Conservation (phyloP, 805 yeast genomes). For the Ogataea polymorpha region DNA sequence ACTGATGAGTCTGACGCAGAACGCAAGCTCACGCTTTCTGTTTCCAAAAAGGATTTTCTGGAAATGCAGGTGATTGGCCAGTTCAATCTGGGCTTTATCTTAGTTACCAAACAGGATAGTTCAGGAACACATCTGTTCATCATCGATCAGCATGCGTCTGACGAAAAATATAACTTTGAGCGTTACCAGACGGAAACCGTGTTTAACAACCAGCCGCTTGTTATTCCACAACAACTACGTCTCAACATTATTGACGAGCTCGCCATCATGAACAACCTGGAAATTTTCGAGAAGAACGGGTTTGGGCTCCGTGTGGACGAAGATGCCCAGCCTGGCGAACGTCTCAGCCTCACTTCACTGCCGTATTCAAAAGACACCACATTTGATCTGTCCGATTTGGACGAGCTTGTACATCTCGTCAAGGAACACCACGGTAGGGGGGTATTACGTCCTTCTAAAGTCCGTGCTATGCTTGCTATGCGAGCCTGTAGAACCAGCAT, state of each 20-base stretch:
- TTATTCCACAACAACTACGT: slow-evolving; percentile 54
- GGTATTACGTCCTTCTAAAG: slow-evolving; percentile 64
- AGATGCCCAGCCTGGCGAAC: slow-evolving; percentile 51
- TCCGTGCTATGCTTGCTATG: slow-evolving; percentile 85
- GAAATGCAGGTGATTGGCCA: slow-evolving; percentile 86
- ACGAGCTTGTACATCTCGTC: slow-evolving; percentile 70
- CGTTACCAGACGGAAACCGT: slow-evolving; percentile 50
- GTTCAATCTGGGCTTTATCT: slow-evolving; percentile 91
- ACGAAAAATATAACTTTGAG: slow-evolving; percentile 92
- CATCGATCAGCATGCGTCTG: slow-evolving; percentile 96
- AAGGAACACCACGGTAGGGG: slow-evolving; percentile 49
- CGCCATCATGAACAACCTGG: slow-evolving; percentile 56
- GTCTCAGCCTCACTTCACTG: slow-evolving; percentile 54
- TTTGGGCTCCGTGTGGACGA: slow-evolving; percentile 56
- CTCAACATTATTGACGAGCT: slow-evolving; percentile 78
- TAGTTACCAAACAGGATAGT: slow-evolving; percentile 52
- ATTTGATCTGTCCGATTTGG: slow-evolving; percentile 66
- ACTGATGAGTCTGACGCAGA: slow-evolving; percentile 53
- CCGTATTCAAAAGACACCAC: slow-evolving; percentile 72
- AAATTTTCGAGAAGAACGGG: slow-evolving; percentile 70
- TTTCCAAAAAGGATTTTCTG: slow-evolving; percentile 69
- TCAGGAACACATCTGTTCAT: slow-evolving; percentile 61
- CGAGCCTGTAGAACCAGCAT: slow-evolving; percentile 91
- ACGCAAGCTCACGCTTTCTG: slow-evolving; percentile 51
- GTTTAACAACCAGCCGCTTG: slow-evolving; percentile 69